Evolutionary conservation across 2,329 filamentous ascomycete genomes (phyloP).

Genomic region (Colletotrichum orbiculare): DNA sequence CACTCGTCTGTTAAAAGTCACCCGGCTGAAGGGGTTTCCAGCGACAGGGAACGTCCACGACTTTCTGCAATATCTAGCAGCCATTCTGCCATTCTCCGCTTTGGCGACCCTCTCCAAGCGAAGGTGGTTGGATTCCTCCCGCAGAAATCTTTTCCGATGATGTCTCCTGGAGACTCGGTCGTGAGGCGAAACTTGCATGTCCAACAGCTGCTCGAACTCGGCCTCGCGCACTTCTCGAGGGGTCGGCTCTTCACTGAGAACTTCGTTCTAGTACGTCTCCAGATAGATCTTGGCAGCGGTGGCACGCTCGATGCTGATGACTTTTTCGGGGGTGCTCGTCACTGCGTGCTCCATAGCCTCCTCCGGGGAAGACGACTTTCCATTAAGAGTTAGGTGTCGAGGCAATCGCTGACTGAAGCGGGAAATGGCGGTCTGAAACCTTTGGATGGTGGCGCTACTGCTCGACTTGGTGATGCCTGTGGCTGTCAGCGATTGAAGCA

Average conservation of each 20-base stretch:
- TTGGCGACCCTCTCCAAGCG: constrained; percentile 25
- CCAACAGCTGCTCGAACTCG: constrained; percentile 73
- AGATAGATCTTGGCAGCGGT: constrained; percentile 87
- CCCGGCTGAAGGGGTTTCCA: too few species aligned
- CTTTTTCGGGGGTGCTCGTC: constrained; percentile 9
- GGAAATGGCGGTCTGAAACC: background rate
- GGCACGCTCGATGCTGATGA: constrained; percentile 78
- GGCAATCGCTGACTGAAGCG: background rate
- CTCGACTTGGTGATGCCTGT: constrained; percentile 1
- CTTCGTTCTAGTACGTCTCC: constrained; percentile 84
- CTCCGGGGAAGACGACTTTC: background rate
- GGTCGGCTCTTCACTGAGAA: constrained; percentile 60
- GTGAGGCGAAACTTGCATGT: constrained; percentile 53
- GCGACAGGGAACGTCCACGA: background rate
- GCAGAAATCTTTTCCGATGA: constrained; percentile 61
- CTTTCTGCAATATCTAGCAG: constrained; percentile 8
- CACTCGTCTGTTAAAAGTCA: background rate
- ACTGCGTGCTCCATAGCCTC: background rate
- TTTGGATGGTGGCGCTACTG: constrained; percentile 17
- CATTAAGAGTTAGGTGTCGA: background rate
- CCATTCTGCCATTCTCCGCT: constrained; percentile 18
- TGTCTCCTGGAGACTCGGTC: constrained; percentile 63
- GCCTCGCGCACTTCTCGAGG: constrained; percentile 70
- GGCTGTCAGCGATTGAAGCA: background rate
- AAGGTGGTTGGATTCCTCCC: constrained; percentile 65